Base-by-base conservation (phyloP, 176 grass and related monocot species). In the Raddia distichophylla region DNA sequence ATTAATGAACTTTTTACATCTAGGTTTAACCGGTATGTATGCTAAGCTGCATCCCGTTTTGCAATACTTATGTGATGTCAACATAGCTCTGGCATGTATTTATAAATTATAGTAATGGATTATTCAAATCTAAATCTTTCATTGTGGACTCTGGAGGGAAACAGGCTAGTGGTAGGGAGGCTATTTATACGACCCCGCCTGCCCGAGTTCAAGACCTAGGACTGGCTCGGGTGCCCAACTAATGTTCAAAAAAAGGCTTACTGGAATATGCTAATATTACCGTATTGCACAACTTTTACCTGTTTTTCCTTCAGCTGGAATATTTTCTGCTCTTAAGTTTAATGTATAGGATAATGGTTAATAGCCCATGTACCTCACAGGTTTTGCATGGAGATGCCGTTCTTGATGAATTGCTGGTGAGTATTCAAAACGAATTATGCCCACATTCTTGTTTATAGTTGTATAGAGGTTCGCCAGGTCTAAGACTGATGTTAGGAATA, bases 351-450 rank as follows among this genome's bases (percentile, higher is more conserved):
- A 27, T 47, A 50, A 83, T 56, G 52, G 4, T 40, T 40, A 40
- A 40, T 56, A 44, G 16, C n/a, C 12, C 17, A 35, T 87, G 15
- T 72, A 78, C 84, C 17, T 92, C 79, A 42, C 67, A 95, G 95
- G 88, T 95, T 91, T 90, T 98, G 84, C 95, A 95, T 73, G 95
- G 95, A 79, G 95, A 98, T 93, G 95, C 90, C 27, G 86, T 98
- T 76, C 81, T 98, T 67, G 95, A 98, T 60, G 86, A 98, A 74
- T 80, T 80, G 48, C 86, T 89, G 88, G 95, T 95, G 68, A 75
- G 83, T 79, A 73, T 9, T 8, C 15, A 20, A 74, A 66, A 54
- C 60, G 74, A 70, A 89, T 64, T 12, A 44, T 65, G 49, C 18
- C 20, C 49, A 81, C 7, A 2, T 48, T 76, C 20, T 82, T 0